A percentile compares a stretch with the other conserved stretches of the same genome.
Conservation (phyloP, 139 green algal genomes). For the Edaphochlamys debaryana region DNA sequence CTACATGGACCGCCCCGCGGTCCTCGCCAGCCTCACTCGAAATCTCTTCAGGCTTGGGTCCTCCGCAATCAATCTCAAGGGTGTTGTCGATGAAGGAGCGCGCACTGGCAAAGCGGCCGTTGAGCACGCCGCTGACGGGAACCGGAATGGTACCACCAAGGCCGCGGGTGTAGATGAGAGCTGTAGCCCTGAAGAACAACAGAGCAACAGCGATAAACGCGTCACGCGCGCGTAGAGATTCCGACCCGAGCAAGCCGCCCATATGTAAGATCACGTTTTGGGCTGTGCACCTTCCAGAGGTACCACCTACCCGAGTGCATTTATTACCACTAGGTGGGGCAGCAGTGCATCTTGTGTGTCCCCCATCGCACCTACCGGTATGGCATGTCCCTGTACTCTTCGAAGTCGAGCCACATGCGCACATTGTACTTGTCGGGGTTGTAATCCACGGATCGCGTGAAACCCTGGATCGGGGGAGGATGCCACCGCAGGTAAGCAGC, state of each 20-base stretch:
- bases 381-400: constrained; percentile 23
- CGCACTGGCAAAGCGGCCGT: background rate
- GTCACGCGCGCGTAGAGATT: background rate
- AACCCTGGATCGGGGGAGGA: background rate
- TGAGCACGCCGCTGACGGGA: background rate
- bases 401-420: background rate
- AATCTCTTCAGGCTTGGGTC: too few relatives aligned
- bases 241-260: too few relatives aligned
- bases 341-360: too few relatives aligned
- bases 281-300: too few relatives aligned
- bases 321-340: too few relatives aligned
- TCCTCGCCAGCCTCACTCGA: too few relatives aligned
- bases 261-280: too few relatives aligned
- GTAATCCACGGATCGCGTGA: background rate
- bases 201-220: background rate
- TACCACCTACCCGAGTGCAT: too few relatives aligned
- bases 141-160: constrained; percentile 4
- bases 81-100: background rate
- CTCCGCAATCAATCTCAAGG: background rate
- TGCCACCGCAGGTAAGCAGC: too few relatives aligned
- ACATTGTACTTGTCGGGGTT: background rate
- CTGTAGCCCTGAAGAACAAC: background rate
- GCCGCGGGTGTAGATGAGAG: background rate
- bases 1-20: too few relatives aligned
- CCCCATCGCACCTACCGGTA: background rate